Evolutionary conservation across 345 rosid genomes (phyloP), one percentile per base, ranked within the genome.

Genomic region (Pugionium cornutum): DNA sequence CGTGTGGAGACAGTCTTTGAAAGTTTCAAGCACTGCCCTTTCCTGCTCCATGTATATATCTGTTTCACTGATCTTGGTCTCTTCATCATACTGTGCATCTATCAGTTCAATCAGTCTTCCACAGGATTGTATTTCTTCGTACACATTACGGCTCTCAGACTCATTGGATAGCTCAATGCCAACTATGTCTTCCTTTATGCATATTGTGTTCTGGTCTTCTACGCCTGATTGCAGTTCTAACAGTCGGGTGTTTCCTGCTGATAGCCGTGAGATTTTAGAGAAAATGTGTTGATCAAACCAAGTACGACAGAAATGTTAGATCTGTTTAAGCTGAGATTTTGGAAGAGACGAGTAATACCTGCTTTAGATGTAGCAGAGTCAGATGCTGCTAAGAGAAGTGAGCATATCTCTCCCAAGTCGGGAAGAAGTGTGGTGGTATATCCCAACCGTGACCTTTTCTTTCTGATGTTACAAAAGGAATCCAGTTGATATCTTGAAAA

Each of bases 11-110:
- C 39, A 68, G 53, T 78, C 76, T 29, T 70, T 66, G 61, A 82
- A 68, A 63, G 74, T 75, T 66, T 69, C 47, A 70, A 84, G 78
- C 53, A 76, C 76, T 30, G 58, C 71, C 58, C 70, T 78, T 74
- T 82, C 86, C 64, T 68, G 78, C 77, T 79, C 69, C 42, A 32
- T 31, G 36, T 62, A 51, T 43, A 36, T 35, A 48, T 61, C 70
- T 26, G 28, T 32, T 42, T 45, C 68, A 5, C 29, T 39, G 37
- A 0, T 42, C 44, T 52, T 37, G 39, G 46, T 52, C 52, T 47
- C 68, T 44, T 40, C 68, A 63, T 70, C 55, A 51, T 55, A 62
- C 11, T 63, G 70, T n/a, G 70, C 59, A 72, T 72, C 76, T 48
- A 71, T 64, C 27, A 56, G 58, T 34, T 72, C 53, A 18, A 64